Evolutionary conservation across 2,329 filamentous ascomycete genomes (phyloP), one percentile per base, ranked within the genome.

Genomic region (Gremmenia infestans): DNA sequence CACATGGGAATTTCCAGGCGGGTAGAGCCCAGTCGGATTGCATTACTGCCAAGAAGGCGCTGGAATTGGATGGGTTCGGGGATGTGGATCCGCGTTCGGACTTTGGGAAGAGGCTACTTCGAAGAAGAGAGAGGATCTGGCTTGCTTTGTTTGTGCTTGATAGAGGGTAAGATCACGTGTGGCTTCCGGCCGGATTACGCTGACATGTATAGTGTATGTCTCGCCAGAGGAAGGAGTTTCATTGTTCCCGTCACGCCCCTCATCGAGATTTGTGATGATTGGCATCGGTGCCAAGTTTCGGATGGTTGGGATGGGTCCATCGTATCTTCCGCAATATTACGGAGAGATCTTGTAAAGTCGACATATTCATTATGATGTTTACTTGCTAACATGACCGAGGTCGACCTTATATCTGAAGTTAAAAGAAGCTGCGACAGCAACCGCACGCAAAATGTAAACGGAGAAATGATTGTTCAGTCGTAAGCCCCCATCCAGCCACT

Each of bases 121-220:
- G 87, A 43, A 77, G 85, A 52, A 76, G 87, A 48, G 87, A 90
- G 68, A 75, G 87, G 58, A 82, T 82, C 7, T 90, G 86, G 86
- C 78, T 90, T 54, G 82, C 86, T 0, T 71, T 90, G 1, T 90
- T 89, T 66, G 86, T 89, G 0, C 77, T 90, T 0, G 87, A 90
- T 65, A 76, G 87, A 70, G 87, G 86, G 76, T 83, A 67, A 63
- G 70, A 61, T 19, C 17, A 36, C 28, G 17, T 2, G 47, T 32
- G 5, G 23, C 47, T 40, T 32, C 25, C 40, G 15, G 32, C 47
- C 7, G 48, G 4, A 8, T 28, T 14, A 25, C 19, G 49, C 63
- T 71, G 37, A 72, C 48, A 19, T 15, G 25, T 23, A 35, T 52
- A 78, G 81, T 35, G 86, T 89, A 66, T 89, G 86, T 48, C 71